Base-by-base conservation (phyloP, 495 filamentous ascomycete species). In the Xeromyces bisporus region DNA sequence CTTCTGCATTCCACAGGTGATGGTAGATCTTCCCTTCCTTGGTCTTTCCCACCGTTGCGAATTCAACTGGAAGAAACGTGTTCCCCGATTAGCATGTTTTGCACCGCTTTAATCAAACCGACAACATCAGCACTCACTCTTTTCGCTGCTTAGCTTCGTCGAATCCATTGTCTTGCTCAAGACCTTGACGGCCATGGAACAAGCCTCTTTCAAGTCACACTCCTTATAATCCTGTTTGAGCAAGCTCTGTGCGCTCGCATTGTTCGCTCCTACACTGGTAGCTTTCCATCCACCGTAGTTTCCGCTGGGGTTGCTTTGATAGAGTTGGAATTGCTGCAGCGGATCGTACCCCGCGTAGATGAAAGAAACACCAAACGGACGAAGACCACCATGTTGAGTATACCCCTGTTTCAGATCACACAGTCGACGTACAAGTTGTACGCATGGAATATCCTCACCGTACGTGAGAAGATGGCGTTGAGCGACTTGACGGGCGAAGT, bases 281-380 rank as follows among this genome's bases (percentile, higher is more conserved):
- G 89, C 89, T 61, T 96, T 96, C 89, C 89, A 99, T 28, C 89
- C 89, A 31, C 89, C 89, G 48, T 99, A 99, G 61, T 99, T 99
- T 37, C 89, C 89, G 45, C 80, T 91, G n/a, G 89, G 89, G 58
- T 99, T 99, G 68, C 85, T 93, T 55, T 94, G 84, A 66, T 99
- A 99, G 36, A 99, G 69, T 64, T 99, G 89, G 67, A 99, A 99
- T 50, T 96, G 77, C 36, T 84, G 73, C 50, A 86, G 80, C 26
- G 78, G 76, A 48, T 99, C 89, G 66, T 82, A 99, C 35, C 89
- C 89, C 29, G 89, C 89, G 53, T 99, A 99, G 68, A 99, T 96
- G 71, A 99, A 96, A 23, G 84, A 93, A 27, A 99, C 89, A 58
- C 89, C 89, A 46, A 99, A 99, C 14, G 89, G 89, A 40, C 89